Percentiles rank a stretch among this genome's conserved stretches.
phyloP scores from a whole-genome alignment of 768 basidiomycete genomes.

The Leccinum rimulosum region DNA sequence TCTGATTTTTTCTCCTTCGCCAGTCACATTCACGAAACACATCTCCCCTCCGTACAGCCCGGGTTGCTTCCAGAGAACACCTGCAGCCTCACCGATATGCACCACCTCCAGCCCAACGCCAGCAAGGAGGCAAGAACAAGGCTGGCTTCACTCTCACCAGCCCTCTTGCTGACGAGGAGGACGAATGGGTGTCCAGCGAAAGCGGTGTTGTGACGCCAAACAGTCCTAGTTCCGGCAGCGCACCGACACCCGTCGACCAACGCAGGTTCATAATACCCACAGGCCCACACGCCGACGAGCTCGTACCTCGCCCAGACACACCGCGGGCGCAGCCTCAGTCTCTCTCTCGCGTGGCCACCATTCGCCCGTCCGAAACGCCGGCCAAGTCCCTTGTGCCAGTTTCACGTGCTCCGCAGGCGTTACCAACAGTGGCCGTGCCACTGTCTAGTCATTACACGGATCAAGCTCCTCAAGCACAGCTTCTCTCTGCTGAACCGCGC shows the following conservation, averaged over 20 bases:
- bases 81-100: conserved; percentile 35
- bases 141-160: conserved; percentile 59
- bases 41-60: conserved; percentile 25
- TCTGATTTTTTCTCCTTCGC: conserved; percentile 11
- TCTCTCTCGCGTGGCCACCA: conserved; percentile 33
- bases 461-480: conserved; percentile 14
- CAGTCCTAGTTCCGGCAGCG: conserved; percentile 44
- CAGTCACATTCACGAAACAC: conserved; percentile 24
- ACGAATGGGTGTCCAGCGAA: conserved; percentile 78
- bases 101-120: conserved; percentile 27
- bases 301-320: conserved; percentile 26
- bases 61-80: conserved; percentile 30
- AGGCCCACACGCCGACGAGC: conserved; percentile 16
- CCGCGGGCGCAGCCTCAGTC: conserved; percentile 32
- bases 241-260: conserved; percentile 30
- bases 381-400: conserved; percentile 11
- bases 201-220: conserved; percentile 72
- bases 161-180: conserved; percentile 50
- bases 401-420: conserved; percentile 19
- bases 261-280: conserved; percentile 13
- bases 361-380: conserved; percentile 29
- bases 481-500: conserved; percentile 18
- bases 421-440: conserved; percentile 13
- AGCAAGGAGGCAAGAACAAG: conserved; percentile 39
- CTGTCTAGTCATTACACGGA: conserved; percentile 12